Conservation (phyloP, 2,329 filamentous ascomycete genomes). For the Esteya vermicola region DNA sequence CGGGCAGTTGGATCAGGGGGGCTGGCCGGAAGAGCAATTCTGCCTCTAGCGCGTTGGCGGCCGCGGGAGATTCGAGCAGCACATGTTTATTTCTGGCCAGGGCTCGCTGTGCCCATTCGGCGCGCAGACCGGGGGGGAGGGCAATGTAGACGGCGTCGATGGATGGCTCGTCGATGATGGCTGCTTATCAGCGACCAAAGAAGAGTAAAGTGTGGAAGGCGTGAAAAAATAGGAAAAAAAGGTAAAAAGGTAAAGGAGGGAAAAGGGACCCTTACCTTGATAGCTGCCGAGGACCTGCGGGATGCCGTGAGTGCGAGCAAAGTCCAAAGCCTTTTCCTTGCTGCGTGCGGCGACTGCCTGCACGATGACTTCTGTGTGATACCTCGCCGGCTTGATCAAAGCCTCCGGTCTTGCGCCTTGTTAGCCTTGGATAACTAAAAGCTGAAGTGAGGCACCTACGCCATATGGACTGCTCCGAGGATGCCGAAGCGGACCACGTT, state of each 20-base stretch:
- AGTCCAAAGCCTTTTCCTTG: constrained; percentile 27
- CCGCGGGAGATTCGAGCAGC: constrained; percentile 37
- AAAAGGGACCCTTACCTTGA: constrained; percentile 26
- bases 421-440: background rate
- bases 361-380: constrained; percentile 38
- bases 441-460: constrained; percentile 14
- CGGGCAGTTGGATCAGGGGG: background rate
- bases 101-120: constrained; percentile 32
- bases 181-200: too few relatives aligned
- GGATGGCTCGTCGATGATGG: constrained; percentile 16
- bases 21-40: constrained; percentile 26
- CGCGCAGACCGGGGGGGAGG: constrained; percentile 26
- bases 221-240: too few relatives aligned
- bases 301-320: constrained; percentile 35
- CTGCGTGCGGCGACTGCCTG: constrained; percentile 38
- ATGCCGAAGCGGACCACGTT: constrained; percentile 24
- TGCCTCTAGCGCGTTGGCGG: constrained; percentile 30
- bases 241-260: too few relatives aligned
- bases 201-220: too few relatives aligned
- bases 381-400: constrained; percentile 32
- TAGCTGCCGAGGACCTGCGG: constrained; percentile 33
- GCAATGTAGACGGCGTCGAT: constrained; percentile 38
- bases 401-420: constrained; percentile 15
- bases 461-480: constrained; percentile 25
- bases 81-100: constrained; percentile 38